phyloP scores from a whole-genome alignment of 2,329 filamentous ascomycete genomes.

The Fusarium sp. region DNA sequence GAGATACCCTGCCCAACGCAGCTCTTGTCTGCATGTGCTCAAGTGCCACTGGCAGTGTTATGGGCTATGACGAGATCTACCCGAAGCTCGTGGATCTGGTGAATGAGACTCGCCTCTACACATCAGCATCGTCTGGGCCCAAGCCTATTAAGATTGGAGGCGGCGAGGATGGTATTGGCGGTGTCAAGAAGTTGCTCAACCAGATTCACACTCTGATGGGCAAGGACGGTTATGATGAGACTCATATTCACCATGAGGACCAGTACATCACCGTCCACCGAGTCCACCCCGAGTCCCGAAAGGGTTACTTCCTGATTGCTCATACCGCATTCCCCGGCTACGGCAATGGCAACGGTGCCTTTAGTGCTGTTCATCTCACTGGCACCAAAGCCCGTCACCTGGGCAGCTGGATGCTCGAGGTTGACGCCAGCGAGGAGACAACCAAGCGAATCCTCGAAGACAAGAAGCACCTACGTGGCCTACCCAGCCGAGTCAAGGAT shows the following conservation, averaged over 20 bases:
- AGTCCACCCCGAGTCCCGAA: constrained; percentile 90
- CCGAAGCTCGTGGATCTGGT: constrained; percentile 94
- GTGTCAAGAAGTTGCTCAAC: constrained; percentile 92
- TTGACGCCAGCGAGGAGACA: constrained; percentile 80
- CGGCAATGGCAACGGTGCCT: constrained; percentile 83
- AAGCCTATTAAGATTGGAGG: constrained; percentile 72
- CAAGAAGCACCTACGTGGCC: constrained; percentile 77
- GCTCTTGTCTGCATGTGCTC: constrained; percentile 96
- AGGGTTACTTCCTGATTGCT: constrained; percentile 94
- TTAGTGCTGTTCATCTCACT: constrained; percentile 82
- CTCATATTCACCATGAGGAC: constrained; percentile 95
- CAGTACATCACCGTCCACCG: constrained; percentile 97
- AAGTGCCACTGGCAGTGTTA: constrained; percentile 93
- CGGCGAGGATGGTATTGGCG: constrained; percentile 86
- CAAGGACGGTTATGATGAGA: constrained; percentile 92
- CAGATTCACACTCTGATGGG: constrained; percentile 97
- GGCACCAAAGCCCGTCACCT: constrained; percentile 89
- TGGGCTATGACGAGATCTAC: constrained; percentile 98
- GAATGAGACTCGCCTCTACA: constrained; percentile 86
- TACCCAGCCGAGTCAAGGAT: constrained; percentile 85
- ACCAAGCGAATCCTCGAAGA: constrained; percentile 75
- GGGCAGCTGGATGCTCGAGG: constrained; percentile 92
- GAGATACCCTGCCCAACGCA: constrained; percentile 93
- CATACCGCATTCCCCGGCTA: constrained; percentile 96
- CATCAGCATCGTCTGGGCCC: constrained; percentile 76